Percentiles rank a stretch among this genome's conserved stretches.
These are phyloP conservation scores for Collybia nuda DNA, from an alignment of 768 basidiomycete genomes.

Conservation along the genomic window DNA sequence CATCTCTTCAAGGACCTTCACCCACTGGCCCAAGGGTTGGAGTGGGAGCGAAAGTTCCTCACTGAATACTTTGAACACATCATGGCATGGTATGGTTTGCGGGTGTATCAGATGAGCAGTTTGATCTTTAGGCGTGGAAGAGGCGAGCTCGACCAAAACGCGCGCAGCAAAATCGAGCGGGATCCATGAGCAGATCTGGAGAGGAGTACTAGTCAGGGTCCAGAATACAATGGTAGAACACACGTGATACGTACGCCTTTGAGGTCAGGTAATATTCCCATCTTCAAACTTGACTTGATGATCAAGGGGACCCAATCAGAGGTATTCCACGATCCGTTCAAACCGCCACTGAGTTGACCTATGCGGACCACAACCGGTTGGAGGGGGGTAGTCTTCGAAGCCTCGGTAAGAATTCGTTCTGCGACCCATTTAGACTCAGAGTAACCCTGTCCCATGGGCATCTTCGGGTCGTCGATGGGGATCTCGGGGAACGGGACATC, in stretches of 20 bases:
- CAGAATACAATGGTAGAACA: not conserved
- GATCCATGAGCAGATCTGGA: constrained; percentile 19
- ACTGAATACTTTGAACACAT: constrained; percentile 11
- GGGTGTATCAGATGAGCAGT: constrained; percentile 19
- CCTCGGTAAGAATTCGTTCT: constrained; percentile 31
- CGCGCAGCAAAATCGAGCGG: constrained; percentile 19
- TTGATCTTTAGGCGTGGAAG: not conserved
- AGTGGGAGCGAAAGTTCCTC: constrained; percentile 13
- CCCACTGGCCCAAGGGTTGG: constrained; percentile 19
- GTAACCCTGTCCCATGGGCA: constrained; percentile 33
- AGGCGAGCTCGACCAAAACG: constrained; percentile 15
- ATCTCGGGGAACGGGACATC: constrained; percentile 12
- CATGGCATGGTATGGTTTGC: constrained; percentile 11
- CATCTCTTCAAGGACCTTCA: constrained; percentile 11
- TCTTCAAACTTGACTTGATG: constrained; percentile 28
- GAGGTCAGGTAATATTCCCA: constrained; percentile 28
- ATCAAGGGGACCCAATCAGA: constrained; percentile 36
- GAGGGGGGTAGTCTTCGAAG: constrained; percentile 14
- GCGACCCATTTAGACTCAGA: constrained; percentile 41
- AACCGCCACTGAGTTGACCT: constrained; percentile 34
- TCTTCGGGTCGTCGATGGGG: constrained; percentile 17
- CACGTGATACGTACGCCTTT: constrained; percentile 19
- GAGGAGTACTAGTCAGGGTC: not conserved
- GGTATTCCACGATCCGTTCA: constrained; percentile 35
- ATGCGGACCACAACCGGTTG: constrained; percentile 29